These are phyloP conservation scores for Marasmius tenuissimus DNA, from an alignment of 1,284 basidiomycete genomes.

Conservation along the genomic window DNA sequence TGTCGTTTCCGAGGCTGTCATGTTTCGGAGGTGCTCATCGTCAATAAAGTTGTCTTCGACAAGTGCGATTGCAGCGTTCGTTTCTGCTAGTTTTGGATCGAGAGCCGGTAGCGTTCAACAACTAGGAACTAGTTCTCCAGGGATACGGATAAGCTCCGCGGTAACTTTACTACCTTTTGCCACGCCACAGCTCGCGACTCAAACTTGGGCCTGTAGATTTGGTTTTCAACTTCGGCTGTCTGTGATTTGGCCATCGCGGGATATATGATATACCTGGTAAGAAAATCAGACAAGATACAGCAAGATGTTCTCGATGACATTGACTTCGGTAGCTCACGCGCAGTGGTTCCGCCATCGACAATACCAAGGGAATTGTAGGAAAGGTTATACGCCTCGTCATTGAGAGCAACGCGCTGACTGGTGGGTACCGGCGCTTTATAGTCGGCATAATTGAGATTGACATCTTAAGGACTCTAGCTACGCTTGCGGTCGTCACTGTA, in stretches of 20 bases:
- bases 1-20: no score
- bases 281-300: background rate
- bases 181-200: no score
- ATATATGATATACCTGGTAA: background rate
- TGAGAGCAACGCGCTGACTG: background rate
- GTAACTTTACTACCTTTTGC: no score
- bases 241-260: background rate
- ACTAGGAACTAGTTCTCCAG: no score
- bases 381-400: background rate
- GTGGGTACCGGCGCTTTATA: background rate
- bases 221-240: background rate
- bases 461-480: background rate
- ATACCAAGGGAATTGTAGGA: background rate
- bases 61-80: no score
- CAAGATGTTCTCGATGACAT: background rate
- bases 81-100: no score
- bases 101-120: no score
- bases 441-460: background rate
- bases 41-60: no score
- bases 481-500: background rate
- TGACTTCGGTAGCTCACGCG: background rate
- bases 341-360: background rate
- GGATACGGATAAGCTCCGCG: no score
- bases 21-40: no score
- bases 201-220: background rate